Evolutionary conservation across 2,329 filamentous ascomycete genomes (phyloP).

Genomic region (Ceratocystiopsis minuta): DNA sequence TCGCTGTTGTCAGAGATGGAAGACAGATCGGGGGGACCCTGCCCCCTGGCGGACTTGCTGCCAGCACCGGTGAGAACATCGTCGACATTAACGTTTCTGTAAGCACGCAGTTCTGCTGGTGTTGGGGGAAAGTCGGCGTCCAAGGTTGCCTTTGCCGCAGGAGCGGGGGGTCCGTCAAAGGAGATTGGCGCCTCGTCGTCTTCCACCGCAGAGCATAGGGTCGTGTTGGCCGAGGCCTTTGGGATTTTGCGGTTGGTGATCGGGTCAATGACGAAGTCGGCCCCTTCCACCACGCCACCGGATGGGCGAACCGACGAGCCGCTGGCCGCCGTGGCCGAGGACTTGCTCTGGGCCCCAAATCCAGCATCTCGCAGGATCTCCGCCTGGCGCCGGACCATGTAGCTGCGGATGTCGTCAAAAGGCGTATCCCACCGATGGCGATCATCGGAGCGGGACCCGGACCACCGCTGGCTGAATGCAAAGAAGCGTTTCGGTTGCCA

Average conservation of each 20-base stretch:
- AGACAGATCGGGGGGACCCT: too few relatives aligned
- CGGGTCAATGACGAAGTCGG: slow-evolving; percentile 33
- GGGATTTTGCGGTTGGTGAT: slow-evolving; percentile 38
- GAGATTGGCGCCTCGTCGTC: slow-evolving; percentile 13
- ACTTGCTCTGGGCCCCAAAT: not conserved
- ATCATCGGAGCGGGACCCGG: slow-evolving; percentile 23
- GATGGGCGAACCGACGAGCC: too few relatives aligned
- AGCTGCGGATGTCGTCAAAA: slow-evolving; percentile 17
- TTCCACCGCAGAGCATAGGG: too few relatives aligned
- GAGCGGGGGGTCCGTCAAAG: slow-evolving; percentile 18
- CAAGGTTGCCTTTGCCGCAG: not conserved
- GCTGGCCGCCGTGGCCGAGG: too few relatives aligned
- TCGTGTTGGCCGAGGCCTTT: slow-evolving; percentile 10
- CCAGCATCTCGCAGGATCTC: slow-evolving; percentile 4
- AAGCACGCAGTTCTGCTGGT: slow-evolving; percentile 18
- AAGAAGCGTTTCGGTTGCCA: slow-evolving; percentile 16
- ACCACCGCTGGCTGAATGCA: slow-evolving; percentile 10
- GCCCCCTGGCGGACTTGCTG: too few relatives aligned
- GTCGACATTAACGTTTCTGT: slow-evolving; percentile 10
- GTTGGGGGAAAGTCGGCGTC: slow-evolving; percentile 5
- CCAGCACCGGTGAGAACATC: not conserved
- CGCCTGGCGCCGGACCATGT: slow-evolving; percentile 12
- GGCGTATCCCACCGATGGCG: slow-evolving; percentile 22
- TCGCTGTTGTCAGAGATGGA: not conserved
- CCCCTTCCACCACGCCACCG: slow-evolving; percentile 1